These are phyloP conservation scores for Exophiala bonariae DNA, from an alignment of 2,329 filamentous ascomycete species.

Conservation along the genomic window DNA sequence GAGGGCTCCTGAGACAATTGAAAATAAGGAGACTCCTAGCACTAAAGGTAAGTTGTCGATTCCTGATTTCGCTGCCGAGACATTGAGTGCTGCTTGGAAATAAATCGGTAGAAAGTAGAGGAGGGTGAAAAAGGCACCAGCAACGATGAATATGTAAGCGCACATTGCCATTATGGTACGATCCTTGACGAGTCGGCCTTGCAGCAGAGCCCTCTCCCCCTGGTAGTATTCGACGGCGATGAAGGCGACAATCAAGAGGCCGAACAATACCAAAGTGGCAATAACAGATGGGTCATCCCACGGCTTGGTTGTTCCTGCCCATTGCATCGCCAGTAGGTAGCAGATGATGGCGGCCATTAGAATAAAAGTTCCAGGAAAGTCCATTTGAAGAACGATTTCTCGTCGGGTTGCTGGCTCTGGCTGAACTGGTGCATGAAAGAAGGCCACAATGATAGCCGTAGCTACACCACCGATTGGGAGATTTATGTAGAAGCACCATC, in stretches of 20 bases:
- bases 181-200: constrained; percentile 36
- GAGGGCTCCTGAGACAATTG: constrained; percentile 33
- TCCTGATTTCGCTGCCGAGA: constrained; percentile 37
- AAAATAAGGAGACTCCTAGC: constrained; percentile 33
- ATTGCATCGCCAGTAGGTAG: constrained; percentile 48
- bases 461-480: constrained; percentile 34
- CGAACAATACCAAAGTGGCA: constrained; percentile 45
- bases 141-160: constrained; percentile 37
- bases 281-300: constrained; percentile 43
- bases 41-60: constrained; percentile 44
- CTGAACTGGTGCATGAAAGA: constrained; percentile 29
- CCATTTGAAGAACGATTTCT: constrained; percentile 45
- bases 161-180: constrained; percentile 36
- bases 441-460: constrained; percentile 31
- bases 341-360: constrained; percentile 40
- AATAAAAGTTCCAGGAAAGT: constrained; percentile 41
- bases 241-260: constrained; percentile 33
- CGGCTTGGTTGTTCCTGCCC: constrained; percentile 37
- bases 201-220: constrained; percentile 42
- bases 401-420: constrained; percentile 24
- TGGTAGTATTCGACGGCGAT: constrained; percentile 34
- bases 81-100: constrained; percentile 44
- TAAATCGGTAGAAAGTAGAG: constrained; percentile 51
- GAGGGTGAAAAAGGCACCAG: constrained; percentile 35
- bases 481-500: constrained; percentile 43